Percentiles rank a stretch among this genome's conserved stretches.
These are phyloP conservation scores for Bondarzewia mesenterica DNA, from an alignment of 1,284 basidiomycete genomes.

Conservation along the genomic window DNA sequence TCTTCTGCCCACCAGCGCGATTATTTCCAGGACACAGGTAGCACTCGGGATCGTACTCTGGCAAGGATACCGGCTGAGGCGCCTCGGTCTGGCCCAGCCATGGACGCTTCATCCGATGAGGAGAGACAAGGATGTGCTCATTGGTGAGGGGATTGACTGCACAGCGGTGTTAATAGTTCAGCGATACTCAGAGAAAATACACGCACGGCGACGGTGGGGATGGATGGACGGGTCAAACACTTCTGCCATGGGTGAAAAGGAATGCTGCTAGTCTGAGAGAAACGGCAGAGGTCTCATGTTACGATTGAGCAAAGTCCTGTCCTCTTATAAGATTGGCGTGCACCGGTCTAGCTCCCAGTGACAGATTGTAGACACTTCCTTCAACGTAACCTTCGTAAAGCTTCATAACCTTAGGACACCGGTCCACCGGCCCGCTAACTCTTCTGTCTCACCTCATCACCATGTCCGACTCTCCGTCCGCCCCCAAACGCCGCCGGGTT, in stretches of 20 bases:
- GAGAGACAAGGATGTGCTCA: slow-evolving; percentile 79
- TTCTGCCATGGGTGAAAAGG: slow-evolving; percentile 7
- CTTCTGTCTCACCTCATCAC: background rate
- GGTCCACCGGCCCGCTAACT: background rate
- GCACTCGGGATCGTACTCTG: slow-evolving; percentile 72
- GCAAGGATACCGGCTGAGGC: slow-evolving; percentile 44
- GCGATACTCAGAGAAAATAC: background rate
- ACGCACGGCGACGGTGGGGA: slow-evolving; percentile 65
- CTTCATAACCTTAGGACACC: too few species aligned
- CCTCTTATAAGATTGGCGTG: too few species aligned
- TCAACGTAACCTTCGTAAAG: too few species aligned
- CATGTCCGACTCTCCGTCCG: slow-evolving; percentile 16
- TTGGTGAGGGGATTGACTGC: slow-evolving; percentile 72
- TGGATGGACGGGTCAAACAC: slow-evolving; percentile 57
- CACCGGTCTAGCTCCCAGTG: too few species aligned
- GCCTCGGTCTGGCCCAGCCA: slow-evolving; percentile 83
- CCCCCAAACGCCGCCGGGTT: slow-evolving; percentile 36
- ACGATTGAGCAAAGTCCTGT: too few species aligned
- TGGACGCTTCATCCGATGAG: slow-evolving; percentile 76
- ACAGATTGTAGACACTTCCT: too few species aligned
- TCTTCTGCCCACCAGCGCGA: slow-evolving; percentile 69
- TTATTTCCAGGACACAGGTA: slow-evolving; percentile 89
- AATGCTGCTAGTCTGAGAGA: too few species aligned
- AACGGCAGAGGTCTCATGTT: too few species aligned
- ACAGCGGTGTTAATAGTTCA: slow-evolving; percentile 4